Evolutionary conservation across 208 protist species (phyloP), one percentile per base, ranked within the genome.

Genomic region (Cochliopodium minus): DNA sequence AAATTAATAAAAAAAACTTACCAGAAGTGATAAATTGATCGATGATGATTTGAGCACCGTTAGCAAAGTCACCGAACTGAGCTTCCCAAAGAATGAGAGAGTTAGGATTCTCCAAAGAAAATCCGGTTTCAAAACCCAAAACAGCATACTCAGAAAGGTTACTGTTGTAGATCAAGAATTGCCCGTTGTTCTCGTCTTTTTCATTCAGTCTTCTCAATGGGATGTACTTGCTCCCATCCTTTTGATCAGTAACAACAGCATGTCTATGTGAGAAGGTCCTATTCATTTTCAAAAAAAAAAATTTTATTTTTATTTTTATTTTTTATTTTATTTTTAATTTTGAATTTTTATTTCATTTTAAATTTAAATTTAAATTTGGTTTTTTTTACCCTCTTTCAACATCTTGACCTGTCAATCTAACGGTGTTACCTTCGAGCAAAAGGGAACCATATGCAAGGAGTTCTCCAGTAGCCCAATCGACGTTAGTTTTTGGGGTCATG

Each of bases 11-110:
- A n/a, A n/a, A n/a, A n/a, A n/a, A n/a, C n/a, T n/a, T n/a, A n/a
- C n/a, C n/a, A 26, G 77, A 53, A 58, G 77, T 78, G 56, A 91
- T 55, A 64, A 88, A 91, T 78, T 96, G 92, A 69, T 98, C 94
- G 61, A 98, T 94, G 36, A 98, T 88, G 54, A 96, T 91, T 61
- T 96, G 83, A 10, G 86, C 90, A 48, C 85, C 84, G 76, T 97
- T 97, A 7, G 87, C 83, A 65, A 97, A 96, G 73, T 98, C 94
- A 61, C 90, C 93, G 70, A 96, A 97, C 76, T 97, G 92, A 32
- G 89, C 92, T 70, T 98, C 93, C 94, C 94, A 98, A 22, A 96
- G 66, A 25, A 96, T 81, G 20, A 98, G 74, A 10, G 79, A 61
- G 32, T 93, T 86, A 17, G 91, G 90, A 62, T 85, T 84, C 59